Base-by-base conservation (phyloP, 1,284 basidiomycete genomes). In the Agaricales sp. region DNA sequence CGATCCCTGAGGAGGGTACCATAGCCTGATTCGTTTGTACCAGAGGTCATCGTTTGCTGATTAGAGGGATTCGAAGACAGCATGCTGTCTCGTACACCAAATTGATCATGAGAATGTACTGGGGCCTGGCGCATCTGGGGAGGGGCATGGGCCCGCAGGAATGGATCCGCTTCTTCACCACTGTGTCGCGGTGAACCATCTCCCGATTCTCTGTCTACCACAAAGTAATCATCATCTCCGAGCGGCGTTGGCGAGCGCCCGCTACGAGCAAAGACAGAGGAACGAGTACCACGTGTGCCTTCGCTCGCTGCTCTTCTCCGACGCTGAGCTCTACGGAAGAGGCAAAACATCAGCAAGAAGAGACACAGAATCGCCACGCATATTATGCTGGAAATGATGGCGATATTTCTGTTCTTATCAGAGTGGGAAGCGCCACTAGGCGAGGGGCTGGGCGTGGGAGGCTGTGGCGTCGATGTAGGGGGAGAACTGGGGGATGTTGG, bases 401-500 rank as follows among this genome's bases (percentile, higher is more conserved):
- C 30, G n/a, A 35, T 35, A n/a, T 35, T 35, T n/a, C 30, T 35
- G 30, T n/a, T 35, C 8, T n/a, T 8, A 35, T 35, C 30, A 8
- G 30, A 35, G 30, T n/a, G n/a, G n/a, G 30, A 35, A 35, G 30
- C n/a, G 11, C 11, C 41, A 11, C 18, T 19, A 11, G 41, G 8
- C 20, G 18, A n/a, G 20, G 8, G 11, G n/a, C 11, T 21, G 20
- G 41, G 41, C 41, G 18, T 19, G 20, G 8, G 41, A 11, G 41
- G 41, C 13, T n/a, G 11, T 43, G 8, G 20, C n/a, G n/a, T 43
- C 11, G 41, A 11, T 11, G n/a, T 11, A 8, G 41, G 20, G 30
- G 30, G 11, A 37, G 30, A 11, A 16, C 16, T 37, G 70, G 85
- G n/a, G 62, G 58, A 37, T 73, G 70, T 13, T 81, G 81, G 16